Base-by-base conservation (phyloP, 2,329 filamentous ascomycete species). In the Fusarium keratoplasticum region DNA sequence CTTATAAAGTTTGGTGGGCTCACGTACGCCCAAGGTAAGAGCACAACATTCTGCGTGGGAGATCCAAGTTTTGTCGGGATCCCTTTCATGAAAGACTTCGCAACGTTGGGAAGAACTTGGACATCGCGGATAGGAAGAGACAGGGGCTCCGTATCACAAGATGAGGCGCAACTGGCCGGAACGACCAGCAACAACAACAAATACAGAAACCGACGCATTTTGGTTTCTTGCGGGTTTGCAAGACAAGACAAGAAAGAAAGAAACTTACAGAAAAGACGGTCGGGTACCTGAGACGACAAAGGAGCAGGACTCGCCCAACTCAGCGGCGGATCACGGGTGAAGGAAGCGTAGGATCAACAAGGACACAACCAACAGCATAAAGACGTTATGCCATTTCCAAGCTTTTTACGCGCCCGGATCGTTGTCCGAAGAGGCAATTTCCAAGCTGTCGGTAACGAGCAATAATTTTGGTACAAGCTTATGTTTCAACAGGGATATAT, bases 11-110 rank as follows among this genome's bases (percentile, higher is more conserved):
- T 20, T 29, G 10, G 31, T 16, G 20, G 11, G 13, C 16, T 2
- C 14, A 77, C 81, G 8, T 73, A 82, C 80, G 77, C 67, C 80
- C 80, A 82, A 18, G 80, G 80, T 2, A 82, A 35, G 31, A 82
- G 42, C 1, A 81, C 74, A 13, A 82, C 62, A 27, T 74, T 60
- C 18, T 82, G 80, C 4, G 69, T 31, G 0, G 79, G 78, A 6
- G 77, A 76, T 3, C 80, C 80, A 6, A 82, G 31, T 33, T 75
- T 67, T 0, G 74, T 73, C 0, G 73, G 50, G 4, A 82, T 75
- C 0, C 81, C 80, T 61, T 66, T 77, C 76, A 82, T 80, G 18
- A 74, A 64, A 0, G 81, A 82, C 42, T 75, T 63, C 4, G 60
- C n/a, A 1, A 80, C 71, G 0, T 70, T 61, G 8, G 77, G 61